Conservation (phyloP, 192 early-diverging fungal genomes). For the Coemansia sp. region DNA sequence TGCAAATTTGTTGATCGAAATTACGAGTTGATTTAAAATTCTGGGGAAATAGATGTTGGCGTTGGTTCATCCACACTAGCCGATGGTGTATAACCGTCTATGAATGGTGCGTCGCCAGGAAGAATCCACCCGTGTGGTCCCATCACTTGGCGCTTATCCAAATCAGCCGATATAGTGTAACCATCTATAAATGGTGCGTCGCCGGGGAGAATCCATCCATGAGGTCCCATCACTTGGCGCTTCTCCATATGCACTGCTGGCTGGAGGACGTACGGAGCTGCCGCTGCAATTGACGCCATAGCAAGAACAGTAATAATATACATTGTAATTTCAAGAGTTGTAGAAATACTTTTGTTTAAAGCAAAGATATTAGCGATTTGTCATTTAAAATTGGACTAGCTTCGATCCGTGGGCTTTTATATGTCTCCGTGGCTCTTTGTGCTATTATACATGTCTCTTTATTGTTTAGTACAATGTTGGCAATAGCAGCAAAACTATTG, state of each 20-base stretch:
- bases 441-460: neutral
- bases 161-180: neutral
- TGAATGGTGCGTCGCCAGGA: neutral
- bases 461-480: neutral
- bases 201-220: neutral
- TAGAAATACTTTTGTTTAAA: no score
- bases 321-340: neutral
- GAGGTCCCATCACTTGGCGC: neutral
- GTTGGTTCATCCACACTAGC: neutral
- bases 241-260: neutral
- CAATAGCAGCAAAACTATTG: neutral
- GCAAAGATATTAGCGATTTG: no score
- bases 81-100: neutral
- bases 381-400: no score
- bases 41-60: neutral
- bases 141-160: neutral
- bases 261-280: neutral
- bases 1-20: no score
- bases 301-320: slow-evolving; percentile 1
- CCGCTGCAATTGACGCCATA: slow-evolving; percentile 6
- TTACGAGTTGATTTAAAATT: no score
- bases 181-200: neutral
- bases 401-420: neutral
- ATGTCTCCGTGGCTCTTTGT: neutral
- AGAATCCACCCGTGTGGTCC: neutral